Percentiles rank a stretch among this genome's conserved stretches.
Evolutionary conservation across 257 asterid genomes (phyloP).

Genomic region (Solanum chmielewskii): DNA sequence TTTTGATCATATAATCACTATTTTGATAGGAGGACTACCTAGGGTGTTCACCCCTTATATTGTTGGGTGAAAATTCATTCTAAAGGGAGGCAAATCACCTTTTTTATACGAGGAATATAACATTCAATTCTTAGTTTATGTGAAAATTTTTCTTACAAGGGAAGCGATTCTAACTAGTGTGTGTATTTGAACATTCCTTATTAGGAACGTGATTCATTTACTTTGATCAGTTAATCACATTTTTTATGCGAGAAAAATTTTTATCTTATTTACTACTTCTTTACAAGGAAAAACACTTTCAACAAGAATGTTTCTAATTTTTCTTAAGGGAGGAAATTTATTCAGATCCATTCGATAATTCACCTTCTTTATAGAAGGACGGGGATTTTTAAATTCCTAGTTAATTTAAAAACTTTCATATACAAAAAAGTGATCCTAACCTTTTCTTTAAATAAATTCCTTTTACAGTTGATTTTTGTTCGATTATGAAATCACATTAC

Average conservation of each 20-base stretch:
- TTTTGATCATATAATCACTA: background rate
- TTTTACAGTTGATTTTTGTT: background rate
- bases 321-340: background rate
- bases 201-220: background rate
- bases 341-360: background rate
- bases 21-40: background rate
- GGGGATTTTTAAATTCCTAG: background rate
- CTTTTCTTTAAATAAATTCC: too few species aligned
- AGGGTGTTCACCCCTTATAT: background rate
- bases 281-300: background rate
- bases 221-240: background rate
- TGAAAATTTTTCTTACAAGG: background rate
- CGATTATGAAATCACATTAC: background rate
- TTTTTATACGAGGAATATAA: background rate
- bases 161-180: background rate
- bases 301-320: background rate
- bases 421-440: too few species aligned
- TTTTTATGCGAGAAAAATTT: too few species aligned
- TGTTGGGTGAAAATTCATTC: background rate
- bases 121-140: background rate
- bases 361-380: background rate
- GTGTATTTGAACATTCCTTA: background rate
- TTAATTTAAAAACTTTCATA: too few species aligned
- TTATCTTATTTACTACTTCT: background rate
- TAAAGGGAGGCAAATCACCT: background rate